These are phyloP conservation scores for Elsinoe arachidis DNA, from an alignment of 2,329 filamentous ascomycete species.

Conservation along the genomic window DNA sequence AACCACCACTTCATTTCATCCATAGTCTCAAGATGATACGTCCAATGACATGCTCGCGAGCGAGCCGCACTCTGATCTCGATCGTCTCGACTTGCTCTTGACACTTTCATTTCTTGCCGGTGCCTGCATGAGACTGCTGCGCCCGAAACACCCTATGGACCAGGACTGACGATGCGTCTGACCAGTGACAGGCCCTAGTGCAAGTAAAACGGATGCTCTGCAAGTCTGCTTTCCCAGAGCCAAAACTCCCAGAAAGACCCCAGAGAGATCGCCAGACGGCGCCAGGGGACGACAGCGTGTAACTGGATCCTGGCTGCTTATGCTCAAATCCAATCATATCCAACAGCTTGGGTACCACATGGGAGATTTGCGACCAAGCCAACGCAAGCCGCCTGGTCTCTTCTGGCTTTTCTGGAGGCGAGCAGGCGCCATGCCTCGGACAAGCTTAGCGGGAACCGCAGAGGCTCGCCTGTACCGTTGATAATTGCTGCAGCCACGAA, in stretches of 20 bases:
- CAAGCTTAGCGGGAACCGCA: conserved; percentile 3
- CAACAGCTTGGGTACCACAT: conserved; percentile 1
- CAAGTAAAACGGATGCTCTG: background rate
- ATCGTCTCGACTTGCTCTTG: conserved; percentile 5
- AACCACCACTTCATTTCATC: background rate
- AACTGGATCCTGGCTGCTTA: conserved; percentile 2
- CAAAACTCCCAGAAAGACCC: background rate
- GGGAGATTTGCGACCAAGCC: conserved; percentile 8
- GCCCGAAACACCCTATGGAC: background rate
- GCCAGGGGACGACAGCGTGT: conserved; percentile 5
- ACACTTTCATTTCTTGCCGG: conserved; percentile 4
- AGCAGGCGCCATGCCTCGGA: background rate
- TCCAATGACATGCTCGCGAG: conserved; percentile 1
- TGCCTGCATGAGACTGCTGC: conserved; percentile 6
- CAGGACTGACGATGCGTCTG: background rate
- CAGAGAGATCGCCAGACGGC: conserved; percentile 2
- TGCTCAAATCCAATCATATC: conserved; percentile 6
- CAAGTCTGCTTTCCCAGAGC: too few species aligned
- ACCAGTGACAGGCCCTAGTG: conserved; percentile 2
- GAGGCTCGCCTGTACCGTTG: conserved; percentile 4
- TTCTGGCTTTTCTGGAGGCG: background rate
- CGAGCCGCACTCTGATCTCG: conserved; percentile 1
- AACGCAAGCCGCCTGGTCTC: background rate
- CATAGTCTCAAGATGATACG: conserved; percentile 10
- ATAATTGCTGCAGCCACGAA: conserved; percentile 12